These are phyloP conservation scores for Ramalina intermedia DNA, from an alignment of 495 filamentous ascomycete genomes.

Conservation along the genomic window DNA sequence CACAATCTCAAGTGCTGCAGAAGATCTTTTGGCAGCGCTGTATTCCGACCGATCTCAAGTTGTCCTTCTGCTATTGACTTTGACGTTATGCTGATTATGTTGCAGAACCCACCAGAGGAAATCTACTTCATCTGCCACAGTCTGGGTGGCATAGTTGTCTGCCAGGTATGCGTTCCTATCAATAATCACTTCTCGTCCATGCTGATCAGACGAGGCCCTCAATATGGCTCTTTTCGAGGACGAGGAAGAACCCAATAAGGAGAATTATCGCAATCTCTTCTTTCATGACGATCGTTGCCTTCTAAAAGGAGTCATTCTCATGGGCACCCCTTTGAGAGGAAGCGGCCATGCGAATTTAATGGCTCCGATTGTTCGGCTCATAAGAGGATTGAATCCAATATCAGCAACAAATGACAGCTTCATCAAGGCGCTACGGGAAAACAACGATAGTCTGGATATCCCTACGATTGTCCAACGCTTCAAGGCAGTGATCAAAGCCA, in stretches of 20 bases:
- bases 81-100: neutral
- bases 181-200: no score
- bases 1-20: constrained; percentile 1
- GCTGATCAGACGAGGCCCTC: neutral
- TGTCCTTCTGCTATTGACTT: neutral
- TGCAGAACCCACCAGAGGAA: neutral
- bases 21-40: neutral
- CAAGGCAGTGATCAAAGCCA: constrained; percentile 1
- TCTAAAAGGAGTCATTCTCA: neutral
- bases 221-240: constrained; percentile 5
- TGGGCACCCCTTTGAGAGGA: constrained; percentile 2
- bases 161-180: neutral
- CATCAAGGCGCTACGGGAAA: neutral
- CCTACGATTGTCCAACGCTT: neutral
- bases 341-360: constrained; percentile 3
- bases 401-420: constrained; percentile 1
- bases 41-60: neutral
- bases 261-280: neutral
- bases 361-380: neutral
- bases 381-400: neutral
- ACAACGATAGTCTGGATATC: neutral
- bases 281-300: neutral
- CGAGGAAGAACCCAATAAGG: neutral
- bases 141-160: constrained; percentile 2
- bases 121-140: constrained; percentile 6